Evolutionary conservation across 306 rosid genomes (phyloP), one percentile per base, ranked within the genome.

Genomic region (Pterocarpus macrocarpus): DNA sequence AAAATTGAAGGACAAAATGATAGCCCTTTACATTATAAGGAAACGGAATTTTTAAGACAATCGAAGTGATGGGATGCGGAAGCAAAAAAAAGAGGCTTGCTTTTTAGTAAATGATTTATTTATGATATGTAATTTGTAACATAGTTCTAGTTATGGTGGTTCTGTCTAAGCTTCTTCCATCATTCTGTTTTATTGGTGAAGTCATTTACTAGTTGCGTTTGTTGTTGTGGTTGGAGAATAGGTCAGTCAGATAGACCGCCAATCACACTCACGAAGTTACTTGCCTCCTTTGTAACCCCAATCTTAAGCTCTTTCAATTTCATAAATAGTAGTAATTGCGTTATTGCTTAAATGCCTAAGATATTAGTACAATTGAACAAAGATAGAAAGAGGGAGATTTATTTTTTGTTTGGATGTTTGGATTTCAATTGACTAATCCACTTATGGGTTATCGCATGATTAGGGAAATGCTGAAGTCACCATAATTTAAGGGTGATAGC

Each of bases 211-310:
- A 5, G 17, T 3, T 8, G 52, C 22, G 38, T 35, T 57, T 64
- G 30, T 8, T 11, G 59, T 8, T n/a, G 72, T 7, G 83, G 87
- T 80, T 81, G 85, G 83, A 80, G 67, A 66, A 79, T 50, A 76
- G 63, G 76, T 70, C 12, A 69, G 56, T 81, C 58, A 74, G 28
- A 50, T 6, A 79, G 69, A 68, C 49, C 5, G 10, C 4, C 13
- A 2, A 52, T 77, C 90, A 70, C 64, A 12, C 28, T 83, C 87
- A 41, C 5, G 8, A 80, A 80, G 73, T 80, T 67, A 80, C 87
- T 64, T 70, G 55, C 77, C 59, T 86, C 73, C 89, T 69, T 76
- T 49, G 22, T 69, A 34, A 69, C 82, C 83, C 57, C 76, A 44
- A 39, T 69, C 45, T 52, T 35, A 80, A 80, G 75, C 56, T 80